A percentile compares a stretch with the other conserved stretches of the same genome.
Evolutionary conservation across 208 protist species (phyloP).

Genomic region (Tritrichomonas musculus): DNA sequence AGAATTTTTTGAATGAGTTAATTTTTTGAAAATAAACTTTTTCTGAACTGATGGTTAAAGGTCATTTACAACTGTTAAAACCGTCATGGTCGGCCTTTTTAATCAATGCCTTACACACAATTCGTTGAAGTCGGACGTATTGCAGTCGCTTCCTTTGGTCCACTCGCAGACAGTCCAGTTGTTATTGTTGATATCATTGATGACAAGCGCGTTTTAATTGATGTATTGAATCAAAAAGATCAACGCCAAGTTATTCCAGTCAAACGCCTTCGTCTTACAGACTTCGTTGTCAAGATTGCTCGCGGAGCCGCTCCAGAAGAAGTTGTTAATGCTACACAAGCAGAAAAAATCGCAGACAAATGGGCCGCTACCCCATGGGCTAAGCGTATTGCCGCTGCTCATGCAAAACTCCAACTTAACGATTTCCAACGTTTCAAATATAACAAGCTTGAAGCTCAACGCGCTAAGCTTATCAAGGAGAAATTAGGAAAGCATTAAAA

Average conservation of each 20-base stretch:
- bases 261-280: not conserved
- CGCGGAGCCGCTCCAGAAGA: not conserved
- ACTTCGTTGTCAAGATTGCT: not conserved
- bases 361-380: not conserved
- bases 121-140: slow-evolving; percentile 44
- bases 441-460: not conserved
- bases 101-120: not conserved
- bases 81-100: not conserved
- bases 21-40: too few relatives aligned
- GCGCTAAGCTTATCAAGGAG: not conserved
- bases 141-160: slow-evolving; percentile 41
- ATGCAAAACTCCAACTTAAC: not conserved
- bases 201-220: slow-evolving; percentile 5
- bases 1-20: too few relatives aligned
- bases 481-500: not conserved
- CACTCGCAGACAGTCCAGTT: slow-evolving; percentile 38
- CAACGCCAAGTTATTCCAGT: not conserved
- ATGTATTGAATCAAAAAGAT: not conserved
- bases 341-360: not conserved
- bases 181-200: slow-evolving; percentile 43
- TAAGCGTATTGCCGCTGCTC: not conserved
- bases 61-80: too few relatives aligned
- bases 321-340: not conserved
- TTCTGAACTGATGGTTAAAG: too few relatives aligned
- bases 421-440: slow-evolving; percentile 28